Conservation (phyloP, 495 filamentous ascomycete genomes). For the Astrocystis sublimbata region DNA sequence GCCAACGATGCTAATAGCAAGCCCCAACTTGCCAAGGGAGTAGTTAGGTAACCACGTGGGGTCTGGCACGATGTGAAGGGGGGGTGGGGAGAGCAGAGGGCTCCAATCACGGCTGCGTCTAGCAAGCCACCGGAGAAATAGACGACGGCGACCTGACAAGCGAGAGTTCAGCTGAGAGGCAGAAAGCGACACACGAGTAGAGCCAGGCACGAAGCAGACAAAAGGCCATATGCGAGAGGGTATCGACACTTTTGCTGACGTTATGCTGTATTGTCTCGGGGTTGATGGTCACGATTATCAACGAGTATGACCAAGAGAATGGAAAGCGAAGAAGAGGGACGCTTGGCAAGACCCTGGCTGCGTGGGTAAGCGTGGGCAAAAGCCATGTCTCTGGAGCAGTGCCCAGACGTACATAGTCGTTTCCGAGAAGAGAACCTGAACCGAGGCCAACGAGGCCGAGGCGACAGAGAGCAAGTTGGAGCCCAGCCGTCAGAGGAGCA, state of each 20-base stretch:
- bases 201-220: background rate
- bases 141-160: background rate
- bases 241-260: background rate
- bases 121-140: background rate
- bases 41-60: background rate
- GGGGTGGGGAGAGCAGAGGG: background rate
- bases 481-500: background rate
- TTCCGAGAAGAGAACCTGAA: too few species aligned
- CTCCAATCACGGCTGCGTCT: background rate
- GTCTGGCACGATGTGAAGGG: too few species aligned
- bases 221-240: background rate
- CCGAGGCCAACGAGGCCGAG: background rate
- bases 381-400: background rate
- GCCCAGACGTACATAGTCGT: too few species aligned
- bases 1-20: too few species aligned
- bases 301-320: constrained; percentile 11
- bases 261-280: too few species aligned
- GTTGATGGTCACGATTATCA: constrained; percentile 16
- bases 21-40: background rate
- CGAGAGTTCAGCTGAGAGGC: too few species aligned
- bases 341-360: too few species aligned
- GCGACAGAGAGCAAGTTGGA: background rate
- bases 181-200: background rate
- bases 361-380: too few species aligned
- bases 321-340: background rate